Conservation (phyloP, 2,329 filamentous ascomycete species). For the Botrytis fragariae region DNA sequence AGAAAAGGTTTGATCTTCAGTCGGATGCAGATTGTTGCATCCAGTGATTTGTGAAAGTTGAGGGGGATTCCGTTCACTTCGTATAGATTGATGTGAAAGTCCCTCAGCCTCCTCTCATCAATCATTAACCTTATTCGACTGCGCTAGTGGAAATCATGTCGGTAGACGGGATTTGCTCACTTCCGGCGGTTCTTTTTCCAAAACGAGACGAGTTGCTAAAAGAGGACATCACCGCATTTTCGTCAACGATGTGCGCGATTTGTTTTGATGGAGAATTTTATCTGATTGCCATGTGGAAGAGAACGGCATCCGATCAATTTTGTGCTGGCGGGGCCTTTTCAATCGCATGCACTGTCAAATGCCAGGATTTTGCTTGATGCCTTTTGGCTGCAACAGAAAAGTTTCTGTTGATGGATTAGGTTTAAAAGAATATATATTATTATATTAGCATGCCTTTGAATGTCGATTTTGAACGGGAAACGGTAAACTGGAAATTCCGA, state of each 20-base stretch:
- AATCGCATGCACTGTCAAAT: not conserved
- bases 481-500: not conserved
- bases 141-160: not conserved
- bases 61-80: not conserved
- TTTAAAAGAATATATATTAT: not conserved
- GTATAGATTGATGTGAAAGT: not conserved
- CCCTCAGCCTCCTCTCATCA: not conserved
- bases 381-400: not conserved
- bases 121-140: not conserved
- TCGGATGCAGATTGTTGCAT: not conserved
- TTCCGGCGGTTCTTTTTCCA: not conserved
- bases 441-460: not conserved
- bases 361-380: not conserved
- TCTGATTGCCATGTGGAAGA: not conserved
- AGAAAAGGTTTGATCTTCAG: not conserved
- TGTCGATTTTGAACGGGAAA: not conserved
- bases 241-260: not conserved
- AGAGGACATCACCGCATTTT: not conserved
- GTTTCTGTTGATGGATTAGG: not conserved
- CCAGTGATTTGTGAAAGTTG: not conserved
- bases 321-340: not conserved
- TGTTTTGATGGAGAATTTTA: constrained; percentile 6
- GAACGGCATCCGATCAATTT: not conserved
- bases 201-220: not conserved
- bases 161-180: constrained; percentile 3